Base-by-base conservation (phyloP, 1,139 yeast genomes). In the Debaryomycetaceae sp. region DNA sequence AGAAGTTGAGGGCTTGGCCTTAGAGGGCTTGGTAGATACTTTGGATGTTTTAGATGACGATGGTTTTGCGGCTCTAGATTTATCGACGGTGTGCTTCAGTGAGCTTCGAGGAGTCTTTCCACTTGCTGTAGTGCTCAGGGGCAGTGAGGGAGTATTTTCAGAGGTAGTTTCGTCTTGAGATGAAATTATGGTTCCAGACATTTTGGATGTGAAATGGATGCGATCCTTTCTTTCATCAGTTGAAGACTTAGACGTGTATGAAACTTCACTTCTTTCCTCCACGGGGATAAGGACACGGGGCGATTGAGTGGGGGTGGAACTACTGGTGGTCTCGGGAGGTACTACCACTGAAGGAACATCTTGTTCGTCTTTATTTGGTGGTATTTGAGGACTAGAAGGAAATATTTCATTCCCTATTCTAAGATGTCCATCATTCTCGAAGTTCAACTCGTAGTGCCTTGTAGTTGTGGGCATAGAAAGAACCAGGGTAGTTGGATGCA, bases 401-500 rank as follows among this genome's bases (percentile, higher is more conserved):
- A 31, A 31, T 6, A n/a, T 24, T 17, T 24, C 13, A 22, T 17
- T 30, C 4, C 46, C 46, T 17, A 44, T 41, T 23, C 37, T 38
- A 9, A 44, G 36, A 31, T 41, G 44, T 6, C 46, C 46, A 23
- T 44, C 46, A n/a, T 41, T 34, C 20, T 44, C 46, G 23, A 41
- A 38, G 22, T 41, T 23, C 20, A 41, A 36, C 11, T 36, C 36
- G 36, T 22, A 38, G 7, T n/a, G 35, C 24, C 11, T 41, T 6
- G 45, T 33, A 35, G 45, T 20, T 6, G 34, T 11, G 17, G 42
- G 37, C 5, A 33, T 34, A 23, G 34, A 8, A 9, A 27, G 9
- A 13, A 7, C 27, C 9, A 36, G 17, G 30, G 37, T n/a, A 20
- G 40, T 8, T 14, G 40, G 13, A 30, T 30, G 14, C 40, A 6